Base-by-base conservation (phyloP, 495 filamentous ascomycete genomes). In the Choiromyces venosus region DNA sequence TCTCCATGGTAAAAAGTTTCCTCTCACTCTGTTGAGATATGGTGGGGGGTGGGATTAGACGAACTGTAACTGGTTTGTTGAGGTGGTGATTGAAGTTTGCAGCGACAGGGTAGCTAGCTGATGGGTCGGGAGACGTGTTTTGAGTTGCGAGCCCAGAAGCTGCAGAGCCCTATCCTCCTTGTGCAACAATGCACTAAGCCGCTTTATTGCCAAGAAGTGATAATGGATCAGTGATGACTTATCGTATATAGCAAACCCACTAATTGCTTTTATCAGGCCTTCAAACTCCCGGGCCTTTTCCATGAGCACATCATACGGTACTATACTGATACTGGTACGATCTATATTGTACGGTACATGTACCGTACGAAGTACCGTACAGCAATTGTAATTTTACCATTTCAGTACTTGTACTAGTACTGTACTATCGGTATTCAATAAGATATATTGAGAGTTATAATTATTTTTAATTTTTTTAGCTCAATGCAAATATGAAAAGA, bases 61-160 rank as follows among this genome's bases (percentile, higher is more conserved):
- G 52, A 61, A 61, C 52, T 61, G 25, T 33, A 33, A 33, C 25
- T 18, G 14, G 25, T 33, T 8, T 36, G 29, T 44, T 74, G 18
- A 37, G 52, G n/a, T 70, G 33, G 7, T 3, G 33, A 18, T 56
- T 36, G 29, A n/a, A 19, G 19, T 37, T 40, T 68, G 56, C 8
- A 40, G 33, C 29, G 29, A 21, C 38, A 33, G 38, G 40, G 25
- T 44, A 29, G 35, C 38, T 38, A 29, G 42, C n/a, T 37, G 40
- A 38, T 61, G 10, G 35, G 71, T 33, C 40, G 64, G 61, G 56
- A 65, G 64, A 74, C 73, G 73, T 69, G 73, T 61, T 61, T 68
- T 68, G 65, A 37, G 64, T 72, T 64, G 69, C 19, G 12, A 73
- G 25, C 52, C 46, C 1, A 61, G 25, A 16, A 61, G 12, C 25